These are phyloP conservation scores for Vitis hybrid DNA, from an alignment of 177 flowering plant genomes.

Conservation along the genomic window DNA sequence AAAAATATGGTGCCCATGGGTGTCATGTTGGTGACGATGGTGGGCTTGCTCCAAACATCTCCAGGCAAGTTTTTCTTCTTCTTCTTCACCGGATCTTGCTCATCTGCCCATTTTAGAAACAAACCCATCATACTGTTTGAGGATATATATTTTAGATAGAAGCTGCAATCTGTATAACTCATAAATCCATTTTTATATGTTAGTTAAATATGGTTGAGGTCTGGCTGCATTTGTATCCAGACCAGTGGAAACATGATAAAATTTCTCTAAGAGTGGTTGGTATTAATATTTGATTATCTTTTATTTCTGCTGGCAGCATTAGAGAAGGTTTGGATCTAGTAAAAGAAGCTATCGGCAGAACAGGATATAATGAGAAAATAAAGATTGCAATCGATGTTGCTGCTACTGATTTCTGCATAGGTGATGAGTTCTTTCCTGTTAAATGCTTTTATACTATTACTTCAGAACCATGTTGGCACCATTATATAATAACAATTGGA, in stretches of 20 bases:
- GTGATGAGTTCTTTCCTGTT: slow-evolving; percentile 32
- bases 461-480: not conserved
- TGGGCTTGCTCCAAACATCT: slow-evolving; percentile 88
- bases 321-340: slow-evolving; percentile 87
- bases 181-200: not conserved
- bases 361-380: slow-evolving; percentile 73
- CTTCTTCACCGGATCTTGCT: not conserved
- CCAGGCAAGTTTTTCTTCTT: slow-evolving; percentile 57
- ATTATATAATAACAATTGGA: not conserved
- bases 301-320: slow-evolving; percentile 45
- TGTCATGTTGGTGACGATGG: slow-evolving; percentile 97
- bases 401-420: slow-evolving; percentile 92
- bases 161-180: not conserved
- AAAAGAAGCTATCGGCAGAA: slow-evolving; percentile 84
- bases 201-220: not conserved
- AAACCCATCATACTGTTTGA: too few species aligned
- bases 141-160: too few species aligned
- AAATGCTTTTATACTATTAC: not conserved
- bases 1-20: slow-evolving; percentile 71
- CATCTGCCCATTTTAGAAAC: too few species aligned
- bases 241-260: not conserved
- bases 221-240: not conserved
- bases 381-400: slow-evolving; percentile 89
- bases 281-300: not conserved
- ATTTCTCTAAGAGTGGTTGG: not conserved